Base-by-base conservation (phyloP, 2,329 filamentous ascomycete genomes). In the Fusarium odoratissimum region DNA sequence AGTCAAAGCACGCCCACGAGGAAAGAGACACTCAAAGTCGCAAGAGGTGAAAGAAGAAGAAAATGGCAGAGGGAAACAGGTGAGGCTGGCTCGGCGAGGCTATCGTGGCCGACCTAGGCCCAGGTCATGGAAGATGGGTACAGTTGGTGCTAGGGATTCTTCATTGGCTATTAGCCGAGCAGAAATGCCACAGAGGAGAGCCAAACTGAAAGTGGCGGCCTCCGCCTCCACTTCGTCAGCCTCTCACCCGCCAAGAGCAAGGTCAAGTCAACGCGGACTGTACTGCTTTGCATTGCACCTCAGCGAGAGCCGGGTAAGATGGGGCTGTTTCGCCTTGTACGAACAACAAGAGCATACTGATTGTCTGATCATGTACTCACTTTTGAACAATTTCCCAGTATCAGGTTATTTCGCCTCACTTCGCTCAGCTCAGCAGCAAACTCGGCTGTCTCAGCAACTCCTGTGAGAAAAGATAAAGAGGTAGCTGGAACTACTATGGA, bases 31-130 rank as follows among this genome's bases (percentile, higher is more conserved):
- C 19, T 40, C 55, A 40, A 42, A 37, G 59, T 69, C 67, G 66
- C 55, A 45, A 52, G 45, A 59, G 57, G 48, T 60, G 58, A 58
- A 48, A 61, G 59, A 48, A 44, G 49, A 51, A 61, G 68, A 44
- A 59, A 60, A 64, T 61, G 63, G 59, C 48, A 59, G 35, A 54
- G 58, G 60, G 35, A 64, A 67, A 58, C 72, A 69, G 75, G 75
- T 74, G 76, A 79, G 76, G 77, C 77, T 76, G 75, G 74, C 72
- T 70, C 67, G 64, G 74, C 75, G 71, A 78, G 76, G 76, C 76
- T 78, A 76, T 76, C 71, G 74, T 71, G 72, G 71, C 68, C 70
- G 57, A 54, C 62, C 38, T 49, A 58, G 25, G 41, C 31, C 55
- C 28, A 61, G 48, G 55, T 67, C 49, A 68, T 30, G 49, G 35